Base-by-base conservation (phyloP, 1,284 basidiomycete genomes). In the Paramarasmius palmivorus region DNA sequence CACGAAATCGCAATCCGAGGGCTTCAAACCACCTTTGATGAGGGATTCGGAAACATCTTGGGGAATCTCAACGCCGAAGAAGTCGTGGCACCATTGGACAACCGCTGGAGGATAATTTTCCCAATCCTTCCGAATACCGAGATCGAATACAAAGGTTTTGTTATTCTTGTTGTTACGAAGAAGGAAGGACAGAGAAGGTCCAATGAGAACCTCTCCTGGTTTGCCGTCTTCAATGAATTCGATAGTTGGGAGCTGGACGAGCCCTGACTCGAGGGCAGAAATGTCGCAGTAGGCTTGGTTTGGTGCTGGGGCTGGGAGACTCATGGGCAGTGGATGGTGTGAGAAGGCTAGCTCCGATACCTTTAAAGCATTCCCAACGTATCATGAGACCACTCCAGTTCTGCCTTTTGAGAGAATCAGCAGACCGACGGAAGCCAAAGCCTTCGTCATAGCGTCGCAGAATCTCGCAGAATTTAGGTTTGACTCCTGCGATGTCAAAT, bases 191-290 rank as follows among this genome's bases (percentile, higher is more conserved):
- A 83, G 71, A 3, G 77, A 74, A 9, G 79, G 82, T 14, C 63
- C 65, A 2, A 54, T 49, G 4, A 63, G 57, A 12, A 65, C 50
- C 19, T 61, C 63, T 2, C 67, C 67, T 22, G 67, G 63, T 7
- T 59, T 53, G 1, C 66, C 67, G 17, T 67, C 70, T 25, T 73
- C 72, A 22, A 81, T 62, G 44, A 79, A 60, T 51, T 66, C 66
- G 14, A 69, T 63, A n/a, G 72, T 60, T 0, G 70, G 61, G 15
- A 81, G 54, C 25, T 61, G 55, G 12, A 80, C 64, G 15, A 66
- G 60, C 12, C 81, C 79, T 0, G 73, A 75, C 54, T 81, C 75
- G 29, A 83, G 72, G 0, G 76, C 79, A 36, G 81, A 83, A 29
- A 83, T 72, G 50, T 70, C 52, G 57, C 74, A 73, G 61, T 73